Evolutionary conservation across 768 basidiomycete genomes (phyloP), one percentile per base, ranked within the genome.

Genomic region (Termitomyces sp.): DNA sequence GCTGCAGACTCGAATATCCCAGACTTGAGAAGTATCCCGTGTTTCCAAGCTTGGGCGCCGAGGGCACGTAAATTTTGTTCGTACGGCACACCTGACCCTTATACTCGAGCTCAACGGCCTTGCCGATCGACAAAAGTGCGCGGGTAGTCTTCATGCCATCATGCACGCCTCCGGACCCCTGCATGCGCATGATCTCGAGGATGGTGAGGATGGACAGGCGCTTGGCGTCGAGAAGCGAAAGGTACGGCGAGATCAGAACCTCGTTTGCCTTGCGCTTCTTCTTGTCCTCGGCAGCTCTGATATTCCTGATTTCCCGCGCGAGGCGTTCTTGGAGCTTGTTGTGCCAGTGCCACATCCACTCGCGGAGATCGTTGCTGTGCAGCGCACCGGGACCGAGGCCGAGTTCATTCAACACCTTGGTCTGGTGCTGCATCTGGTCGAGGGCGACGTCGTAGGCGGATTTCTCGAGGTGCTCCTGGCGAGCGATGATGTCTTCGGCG

Each of bases 261-360:
- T 32, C 50, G 22, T 36, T 43, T 0, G 24, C 0, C 1, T 47
- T 47, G 46, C 22, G 34, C 16, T 16, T 4, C 0, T 1, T 18
- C 13, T 57, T 31, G 36, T 46, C 55, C 60, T 82, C 83, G 9
- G 71, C 61, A 14, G 65, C 59, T 2, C 71, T 56, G 18, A 89
- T 77, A 9, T 71, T 71, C 13, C 69, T 65, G 22, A 88, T 79
- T 61, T 87, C 86, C 0, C 69, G 65, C 53, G 76, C 74, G 5
- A 89, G 69, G 5, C 82, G 75, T 4, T 48, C 67, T 29, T 76
- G 69, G n/a, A 94, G 76, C 60, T 79, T 78, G 18, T 71, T 64
- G 64, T 93, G 88, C 93, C 93, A 96, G 7, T 82, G 74, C 87
- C 88, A 92, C 90, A 96, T 92, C 88, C 88, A 89, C 41, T 72